Percentiles rank a stretch among this genome's conserved stretches.
These are phyloP conservation scores for Arachis stenosperma DNA, from an alignment of 306 rosid species.

Conservation along the genomic window DNA sequence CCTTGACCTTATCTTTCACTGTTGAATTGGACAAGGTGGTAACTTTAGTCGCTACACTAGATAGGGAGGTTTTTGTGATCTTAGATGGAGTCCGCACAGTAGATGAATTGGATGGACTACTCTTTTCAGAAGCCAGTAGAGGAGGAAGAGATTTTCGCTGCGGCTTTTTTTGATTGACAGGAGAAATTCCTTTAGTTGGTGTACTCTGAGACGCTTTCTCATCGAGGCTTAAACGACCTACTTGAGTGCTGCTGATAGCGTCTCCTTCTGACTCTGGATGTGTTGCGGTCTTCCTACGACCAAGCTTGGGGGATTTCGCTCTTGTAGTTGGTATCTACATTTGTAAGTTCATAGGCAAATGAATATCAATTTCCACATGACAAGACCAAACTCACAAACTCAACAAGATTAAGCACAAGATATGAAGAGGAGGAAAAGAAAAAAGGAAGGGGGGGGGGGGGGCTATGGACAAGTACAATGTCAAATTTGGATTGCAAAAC, in stretches of 20 bases:
- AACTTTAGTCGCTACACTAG: conserved; percentile 48
- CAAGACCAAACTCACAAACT: conserved; percentile 15
- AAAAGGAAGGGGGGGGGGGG: neutral
- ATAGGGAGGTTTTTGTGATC: conserved; percentile 51
- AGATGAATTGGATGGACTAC: conserved; percentile 49
- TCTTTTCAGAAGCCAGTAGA: conserved; percentile 69
- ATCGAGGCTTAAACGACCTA: conserved; percentile 70
- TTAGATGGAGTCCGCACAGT: conserved; percentile 59
- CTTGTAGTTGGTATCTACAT: conserved; percentile 94
- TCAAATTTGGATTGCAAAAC: too few species aligned
- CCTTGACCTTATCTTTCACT: conserved; percentile 49
- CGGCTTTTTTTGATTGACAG: conserved; percentile 70
- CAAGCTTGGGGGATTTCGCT: conserved; percentile 98
- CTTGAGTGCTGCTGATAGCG: conserved; percentile 43
- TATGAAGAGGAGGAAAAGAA: neutral
- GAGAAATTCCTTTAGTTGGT: conserved; percentile 53
- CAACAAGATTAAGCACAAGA: conserved; percentile 33
- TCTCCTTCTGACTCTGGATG: conserved; percentile 58
- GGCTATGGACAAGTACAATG: too few species aligned
- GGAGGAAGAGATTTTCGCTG: conserved; percentile 93
- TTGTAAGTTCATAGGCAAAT: conserved; percentile 35
- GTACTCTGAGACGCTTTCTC: conserved; percentile 63
- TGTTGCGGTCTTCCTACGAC: conserved; percentile 75
- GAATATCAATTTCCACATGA: conserved; percentile 22
- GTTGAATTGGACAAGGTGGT: conserved; percentile 38